A percentile compares a stretch with the other conserved stretches of the same genome.
phyloP scores from a whole-genome alignment of 1,284 basidiomycete species.

The Neonothopanus nambi region DNA sequence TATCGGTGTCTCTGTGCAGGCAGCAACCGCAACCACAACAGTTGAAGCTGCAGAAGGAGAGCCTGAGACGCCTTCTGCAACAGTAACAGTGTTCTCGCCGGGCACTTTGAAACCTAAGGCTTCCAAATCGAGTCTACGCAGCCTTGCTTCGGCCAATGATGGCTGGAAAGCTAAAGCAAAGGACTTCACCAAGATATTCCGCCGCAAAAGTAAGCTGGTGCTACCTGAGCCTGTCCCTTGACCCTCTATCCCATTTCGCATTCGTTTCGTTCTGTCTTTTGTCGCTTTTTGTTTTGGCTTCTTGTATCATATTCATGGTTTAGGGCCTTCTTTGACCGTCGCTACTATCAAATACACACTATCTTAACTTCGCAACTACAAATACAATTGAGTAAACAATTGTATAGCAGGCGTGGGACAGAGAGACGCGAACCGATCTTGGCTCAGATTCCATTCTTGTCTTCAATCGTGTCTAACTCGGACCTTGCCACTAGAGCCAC shows the following conservation, averaged over 20 bases:
- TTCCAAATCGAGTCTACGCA: slow-evolving; percentile 37
- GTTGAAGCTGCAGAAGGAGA: slow-evolving; percentile 36
- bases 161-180: slow-evolving; percentile 51
- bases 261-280: slow-evolving; percentile 10
- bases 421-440: too few species aligned
- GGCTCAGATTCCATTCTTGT: too few species aligned
- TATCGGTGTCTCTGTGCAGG: slow-evolving; percentile 60
- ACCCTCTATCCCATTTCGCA: slow-evolving; percentile 8
- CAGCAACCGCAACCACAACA: slow-evolving; percentile 40
- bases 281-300: slow-evolving; percentile 1
- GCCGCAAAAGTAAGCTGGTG: slow-evolving; percentile 41
- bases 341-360: too few species aligned
- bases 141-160: slow-evolving; percentile 13
- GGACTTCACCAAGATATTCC: slow-evolving; percentile 49
- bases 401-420: too few species aligned
- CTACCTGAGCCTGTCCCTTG: slow-evolving; percentile 15
- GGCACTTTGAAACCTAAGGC: slow-evolving; percentile 37
- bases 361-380: too few species aligned
- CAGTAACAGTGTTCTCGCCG: slow-evolving; percentile 35
- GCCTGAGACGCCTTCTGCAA: slow-evolving; percentile 28
- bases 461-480: too few species aligned
- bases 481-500: too few species aligned
- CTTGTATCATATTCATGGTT: background rate
- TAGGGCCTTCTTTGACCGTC: too few species aligned
- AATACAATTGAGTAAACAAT: too few species aligned